Conservation (phyloP, 495 filamentous ascomycete species). For the Staphylotrichum longicolle region DNA sequence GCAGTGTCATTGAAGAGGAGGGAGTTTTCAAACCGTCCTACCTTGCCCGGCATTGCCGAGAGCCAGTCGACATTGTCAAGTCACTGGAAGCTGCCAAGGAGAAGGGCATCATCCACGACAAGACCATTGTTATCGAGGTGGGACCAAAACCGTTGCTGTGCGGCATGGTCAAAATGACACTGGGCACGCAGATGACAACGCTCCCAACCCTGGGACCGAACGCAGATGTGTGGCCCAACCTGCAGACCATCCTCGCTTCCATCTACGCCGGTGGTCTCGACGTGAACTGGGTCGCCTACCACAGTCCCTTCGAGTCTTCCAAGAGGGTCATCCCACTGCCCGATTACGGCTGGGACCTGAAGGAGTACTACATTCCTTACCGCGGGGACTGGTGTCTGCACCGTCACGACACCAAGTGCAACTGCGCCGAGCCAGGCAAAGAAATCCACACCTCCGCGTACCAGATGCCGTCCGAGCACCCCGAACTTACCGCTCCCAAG, state of each 20-base stretch:
- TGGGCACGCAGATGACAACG: conserved; percentile 50
- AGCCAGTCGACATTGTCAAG: conserved; percentile 67
- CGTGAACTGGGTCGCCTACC: conserved; percentile 71
- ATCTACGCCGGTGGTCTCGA: conserved; percentile 62
- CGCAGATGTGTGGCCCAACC: conserved; percentile 57
- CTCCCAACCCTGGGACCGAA: conserved; percentile 49
- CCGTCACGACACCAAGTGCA: not conserved
- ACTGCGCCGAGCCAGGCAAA: conserved; percentile 1
- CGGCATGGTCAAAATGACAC: conserved; percentile 61
- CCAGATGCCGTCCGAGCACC: not conserved
- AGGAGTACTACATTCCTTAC: conserved; percentile 79
- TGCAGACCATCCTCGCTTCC: conserved; percentile 53
- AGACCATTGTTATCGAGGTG: conserved; percentile 58
- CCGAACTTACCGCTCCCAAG: not conserved
- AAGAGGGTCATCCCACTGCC: conserved; percentile 63
- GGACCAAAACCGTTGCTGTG: conserved; percentile 64
- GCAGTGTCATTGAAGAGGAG: conserved; percentile 53
- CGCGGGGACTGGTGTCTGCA: conserved; percentile 28
- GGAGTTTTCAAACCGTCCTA: conserved; percentile 57
- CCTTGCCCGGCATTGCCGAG: conserved; percentile 60
- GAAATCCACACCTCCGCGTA: not conserved
- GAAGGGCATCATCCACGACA: conserved; percentile 44
- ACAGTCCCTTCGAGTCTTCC: conserved; percentile 58
- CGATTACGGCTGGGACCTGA: conserved; percentile 68
- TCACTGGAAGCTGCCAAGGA: conserved; percentile 55